A percentile compares a stretch with the other conserved stretches of the same genome.
Evolutionary conservation across 1,139 yeast species (phyloP).

Genomic region (Saccharomyces hybrid): DNA sequence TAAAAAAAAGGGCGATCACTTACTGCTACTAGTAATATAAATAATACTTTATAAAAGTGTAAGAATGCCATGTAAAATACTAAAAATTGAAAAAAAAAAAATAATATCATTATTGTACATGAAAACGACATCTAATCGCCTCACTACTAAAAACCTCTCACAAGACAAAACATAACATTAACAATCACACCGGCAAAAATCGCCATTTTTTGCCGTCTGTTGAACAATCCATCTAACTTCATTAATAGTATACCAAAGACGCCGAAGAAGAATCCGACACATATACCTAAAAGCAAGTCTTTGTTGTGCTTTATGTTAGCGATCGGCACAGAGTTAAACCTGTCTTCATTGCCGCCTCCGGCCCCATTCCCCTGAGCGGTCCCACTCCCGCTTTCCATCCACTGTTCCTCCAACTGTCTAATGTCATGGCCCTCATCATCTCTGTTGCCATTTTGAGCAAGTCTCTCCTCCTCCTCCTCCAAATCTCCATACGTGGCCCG

Average conservation of each 20-base stretch:
- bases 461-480: constrained; percentile 30
- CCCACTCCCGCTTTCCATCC: constrained; percentile 78
- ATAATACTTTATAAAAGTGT: constrained; percentile 3
- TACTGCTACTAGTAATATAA: neutral
- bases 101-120: neutral
- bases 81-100: constrained; percentile 2
- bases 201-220: constrained; percentile 53
- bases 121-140: neutral
- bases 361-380: constrained; percentile 27
- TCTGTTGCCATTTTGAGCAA: constrained; percentile 16
- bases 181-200: constrained; percentile 53
- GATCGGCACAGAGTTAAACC: constrained; percentile 27
- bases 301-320: constrained; percentile 39
- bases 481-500: constrained; percentile 52
- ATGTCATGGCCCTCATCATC: constrained; percentile 14
- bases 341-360: constrained; percentile 17
- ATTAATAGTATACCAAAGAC: constrained; percentile 50
- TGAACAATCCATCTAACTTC: constrained; percentile 49
- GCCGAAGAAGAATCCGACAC: constrained; percentile 59
- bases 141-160: constrained; percentile 36
- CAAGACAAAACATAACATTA: constrained; percentile 50
- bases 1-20: constrained; percentile 1
- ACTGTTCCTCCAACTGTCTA: constrained; percentile 71
- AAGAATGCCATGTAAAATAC: constrained; percentile 1
- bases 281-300: constrained; percentile 55